Conservation (phyloP, 2,329 filamentous ascomycete genomes). For the Aureobasidium sp. region DNA sequence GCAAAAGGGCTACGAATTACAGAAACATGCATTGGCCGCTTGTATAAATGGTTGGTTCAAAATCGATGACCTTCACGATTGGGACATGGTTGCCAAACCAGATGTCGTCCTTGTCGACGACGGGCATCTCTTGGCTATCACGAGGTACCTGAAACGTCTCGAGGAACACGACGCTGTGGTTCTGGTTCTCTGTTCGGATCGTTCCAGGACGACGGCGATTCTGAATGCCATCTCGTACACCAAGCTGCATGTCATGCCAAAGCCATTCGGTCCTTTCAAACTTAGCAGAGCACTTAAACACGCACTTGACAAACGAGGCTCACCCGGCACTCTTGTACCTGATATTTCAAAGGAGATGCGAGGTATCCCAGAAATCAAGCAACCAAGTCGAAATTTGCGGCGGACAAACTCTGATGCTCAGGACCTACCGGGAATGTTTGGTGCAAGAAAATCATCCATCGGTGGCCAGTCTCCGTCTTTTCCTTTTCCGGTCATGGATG, state of each 20-base stretch:
- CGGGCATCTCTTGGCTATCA: conserved; percentile 22
- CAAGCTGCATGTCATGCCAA: conserved; percentile 8
- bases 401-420: neutral
- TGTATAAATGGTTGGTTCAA: conserved; percentile 23
- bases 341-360: neutral
- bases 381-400: neutral
- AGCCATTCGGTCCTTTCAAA: conserved; percentile 32
- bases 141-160: conserved; percentile 17
- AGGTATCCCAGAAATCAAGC: neutral
- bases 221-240: neutral
- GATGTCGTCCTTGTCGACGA: conserved; percentile 23
- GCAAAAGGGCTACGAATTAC: conserved; percentile 19
- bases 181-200: conserved; percentile 31
- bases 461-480: neutral
- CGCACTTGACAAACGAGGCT: neutral
- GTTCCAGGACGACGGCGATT: conserved; percentile 19
- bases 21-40: conserved; percentile 21
- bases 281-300: conserved; percentile 23
- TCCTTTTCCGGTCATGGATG: neutral
- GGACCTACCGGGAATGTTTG: neutral
- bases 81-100: conserved; percentile 21
- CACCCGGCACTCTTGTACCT: neutral
- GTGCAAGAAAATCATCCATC: neutral
- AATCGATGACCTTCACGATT: conserved; percentile 22
- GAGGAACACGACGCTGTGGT: conserved; percentile 22